Evolutionary conservation across 768 basidiomycete genomes (phyloP).

Genomic region (Tricholoma hemisulphureum): DNA sequence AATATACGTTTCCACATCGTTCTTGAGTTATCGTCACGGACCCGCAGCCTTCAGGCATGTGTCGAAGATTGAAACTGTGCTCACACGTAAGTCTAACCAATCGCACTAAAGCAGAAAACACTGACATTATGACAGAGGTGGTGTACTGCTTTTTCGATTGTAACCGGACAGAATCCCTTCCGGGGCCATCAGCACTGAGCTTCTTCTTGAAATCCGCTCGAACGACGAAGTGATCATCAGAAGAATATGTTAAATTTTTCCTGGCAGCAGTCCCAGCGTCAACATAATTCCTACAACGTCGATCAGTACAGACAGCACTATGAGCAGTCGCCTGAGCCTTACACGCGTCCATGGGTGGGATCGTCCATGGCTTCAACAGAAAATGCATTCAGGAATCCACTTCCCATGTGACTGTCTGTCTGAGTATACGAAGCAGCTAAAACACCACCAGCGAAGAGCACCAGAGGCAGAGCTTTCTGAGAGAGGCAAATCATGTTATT

Average conservation of each 20-base stretch:
- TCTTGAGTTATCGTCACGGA: slow-evolving; percentile 25
- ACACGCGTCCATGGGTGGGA: slow-evolving; percentile 69
- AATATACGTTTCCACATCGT: background rate
- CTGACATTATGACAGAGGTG: slow-evolving; percentile 54
- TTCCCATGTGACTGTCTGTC: slow-evolving; percentile 44
- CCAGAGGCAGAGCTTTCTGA: slow-evolving; percentile 6
- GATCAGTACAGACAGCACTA: background rate
- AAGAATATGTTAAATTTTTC: slow-evolving; percentile 57
- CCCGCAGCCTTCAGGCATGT: slow-evolving; percentile 65
- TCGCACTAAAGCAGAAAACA: slow-evolving; percentile 6
- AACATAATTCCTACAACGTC: slow-evolving; percentile 40
- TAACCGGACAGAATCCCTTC: slow-evolving; percentile 59
- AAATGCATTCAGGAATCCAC: slow-evolving; percentile 53
- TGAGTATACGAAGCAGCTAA: slow-evolving; percentile 45
- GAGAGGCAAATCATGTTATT: background rate
- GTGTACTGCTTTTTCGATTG: slow-evolving; percentile 51
- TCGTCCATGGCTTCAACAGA: slow-evolving; percentile 48
- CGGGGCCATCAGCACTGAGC: slow-evolving; percentile 47
- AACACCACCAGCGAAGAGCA: slow-evolving; percentile 21
- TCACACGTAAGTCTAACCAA: background rate
- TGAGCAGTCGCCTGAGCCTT: slow-evolving; percentile 17
- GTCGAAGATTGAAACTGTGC: slow-evolving; percentile 46
- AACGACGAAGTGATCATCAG: slow-evolving; percentile 51
- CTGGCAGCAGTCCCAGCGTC: slow-evolving; percentile 46
- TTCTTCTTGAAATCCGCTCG: slow-evolving; percentile 52